Conservation (phyloP, 208 protist species). For the Leishmania lainsoni region DNA sequence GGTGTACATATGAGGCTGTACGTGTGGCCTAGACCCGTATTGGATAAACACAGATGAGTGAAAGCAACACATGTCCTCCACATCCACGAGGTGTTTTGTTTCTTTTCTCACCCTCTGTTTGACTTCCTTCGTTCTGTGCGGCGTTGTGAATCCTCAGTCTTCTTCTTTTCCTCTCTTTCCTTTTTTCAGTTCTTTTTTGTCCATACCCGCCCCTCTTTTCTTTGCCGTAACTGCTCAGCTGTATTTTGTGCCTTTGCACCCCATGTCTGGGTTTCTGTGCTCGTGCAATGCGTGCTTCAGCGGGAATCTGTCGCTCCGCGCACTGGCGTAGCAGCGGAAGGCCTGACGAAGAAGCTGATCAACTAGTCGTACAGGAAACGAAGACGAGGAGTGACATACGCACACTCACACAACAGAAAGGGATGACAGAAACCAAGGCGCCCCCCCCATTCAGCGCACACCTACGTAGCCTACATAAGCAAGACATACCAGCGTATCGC, state of each 20-base stretch:
- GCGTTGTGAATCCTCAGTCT: not conserved
- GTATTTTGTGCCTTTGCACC: not conserved
- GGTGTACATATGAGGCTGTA: not conserved
- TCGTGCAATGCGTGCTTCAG: not conserved
- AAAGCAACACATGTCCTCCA: not conserved
- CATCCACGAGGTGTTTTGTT: not conserved
- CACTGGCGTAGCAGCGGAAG: not conserved
- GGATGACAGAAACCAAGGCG: not conserved
- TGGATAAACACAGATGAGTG: not conserved
- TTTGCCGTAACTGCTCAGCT: not conserved
- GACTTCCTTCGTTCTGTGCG: not conserved
- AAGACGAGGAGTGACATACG: not conserved
- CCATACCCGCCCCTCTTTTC: not conserved
- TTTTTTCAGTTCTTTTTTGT: not conserved
- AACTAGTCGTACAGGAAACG: not conserved
- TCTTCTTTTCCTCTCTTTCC: not conserved
- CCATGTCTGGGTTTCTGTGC: not conserved
- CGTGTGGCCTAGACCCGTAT: not conserved
- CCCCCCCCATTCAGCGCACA: not conserved
- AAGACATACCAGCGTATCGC: too few relatives aligned
- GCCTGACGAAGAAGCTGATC: not conserved
- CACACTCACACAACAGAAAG: not conserved
- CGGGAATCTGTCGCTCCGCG: not conserved
- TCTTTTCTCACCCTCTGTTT: conserved; percentile 5
- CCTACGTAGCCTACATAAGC: not conserved